A percentile compares a stretch with the other conserved stretches of the same genome.
phyloP scores from a whole-genome alignment of 495 filamentous ascomycete species.

The Podospora anserina region DNA sequence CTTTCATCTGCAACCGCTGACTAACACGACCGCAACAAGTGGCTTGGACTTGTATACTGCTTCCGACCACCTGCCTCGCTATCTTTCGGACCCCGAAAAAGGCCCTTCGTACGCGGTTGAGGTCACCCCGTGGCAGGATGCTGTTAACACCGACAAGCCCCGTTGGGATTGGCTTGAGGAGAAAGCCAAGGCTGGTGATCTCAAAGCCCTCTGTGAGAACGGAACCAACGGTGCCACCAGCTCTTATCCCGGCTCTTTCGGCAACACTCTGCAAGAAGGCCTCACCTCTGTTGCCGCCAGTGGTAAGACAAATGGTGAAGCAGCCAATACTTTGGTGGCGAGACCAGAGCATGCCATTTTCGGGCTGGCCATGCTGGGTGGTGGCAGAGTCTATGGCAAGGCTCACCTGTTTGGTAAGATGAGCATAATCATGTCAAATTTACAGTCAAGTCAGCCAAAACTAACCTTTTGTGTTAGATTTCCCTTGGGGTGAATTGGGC shows the following conservation, averaged over 20 bases:
- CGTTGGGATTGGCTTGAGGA: slow-evolving; percentile 4
- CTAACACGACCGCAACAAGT: neutral
- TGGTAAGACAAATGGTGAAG: neutral
- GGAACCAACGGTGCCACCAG: neutral
- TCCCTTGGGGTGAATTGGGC: neutral
- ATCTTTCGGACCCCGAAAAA: neutral
- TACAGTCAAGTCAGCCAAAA: neutral
- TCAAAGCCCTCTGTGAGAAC: neutral
- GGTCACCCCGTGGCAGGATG: slow-evolving; percentile 1
- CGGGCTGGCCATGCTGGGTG: neutral
- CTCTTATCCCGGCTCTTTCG: neutral
- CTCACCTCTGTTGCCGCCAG: neutral
- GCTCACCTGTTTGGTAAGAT: slow-evolving; percentile 1
- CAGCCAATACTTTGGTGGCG: neutral
- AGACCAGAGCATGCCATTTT: slow-evolving; percentile 2
- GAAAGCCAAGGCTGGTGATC: neutral
- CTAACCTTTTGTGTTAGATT: neutral
- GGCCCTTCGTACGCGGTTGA: neutral
- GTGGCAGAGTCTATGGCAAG: neutral
- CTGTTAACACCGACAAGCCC: neutral
- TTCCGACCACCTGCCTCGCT: neutral
- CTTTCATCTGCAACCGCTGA: neutral
- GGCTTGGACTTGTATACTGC: neutral
- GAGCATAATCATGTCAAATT: neutral
- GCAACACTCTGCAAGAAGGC: neutral